Evolutionary conservation across 768 basidiomycete species (phyloP).

Genomic region (Rickenella mellea): DNA sequence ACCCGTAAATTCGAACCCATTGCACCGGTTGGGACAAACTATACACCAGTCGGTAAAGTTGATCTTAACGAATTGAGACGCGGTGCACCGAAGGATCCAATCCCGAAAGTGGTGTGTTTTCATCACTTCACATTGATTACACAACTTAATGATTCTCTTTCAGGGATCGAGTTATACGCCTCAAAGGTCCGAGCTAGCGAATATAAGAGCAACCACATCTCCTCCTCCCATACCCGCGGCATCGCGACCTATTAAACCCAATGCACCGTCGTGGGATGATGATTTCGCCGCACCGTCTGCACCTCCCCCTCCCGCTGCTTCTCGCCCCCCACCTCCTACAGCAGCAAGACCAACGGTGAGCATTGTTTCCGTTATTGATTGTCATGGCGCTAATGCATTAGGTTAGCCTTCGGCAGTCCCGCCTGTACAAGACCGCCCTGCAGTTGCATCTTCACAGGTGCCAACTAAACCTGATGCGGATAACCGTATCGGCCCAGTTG

Average conservation of each 20-base stretch:
- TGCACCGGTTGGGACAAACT: constrained; percentile 68
- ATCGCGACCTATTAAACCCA: constrained; percentile 35
- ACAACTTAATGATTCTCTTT: constrained; percentile 7
- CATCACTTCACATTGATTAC: background rate
- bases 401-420: background rate
- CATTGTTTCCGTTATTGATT: background rate
- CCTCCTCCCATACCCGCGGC: constrained; percentile 29
- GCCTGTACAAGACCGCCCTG: constrained; percentile 17
- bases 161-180: constrained; percentile 16
- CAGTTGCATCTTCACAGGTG: constrained; percentile 34
- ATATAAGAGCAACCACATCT: constrained; percentile 8
- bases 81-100: constrained; percentile 12
- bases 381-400: background rate
- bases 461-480: constrained; percentile 67
- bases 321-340: constrained; percentile 35
- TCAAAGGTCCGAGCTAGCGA: too few relatives aligned
- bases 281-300: constrained; percentile 25
- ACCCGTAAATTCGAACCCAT: constrained; percentile 70
- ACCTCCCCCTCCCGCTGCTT: constrained; percentile 33
- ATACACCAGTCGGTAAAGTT: constrained; percentile 65
- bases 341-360: constrained; percentile 29
- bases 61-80: constrained; percentile 37
- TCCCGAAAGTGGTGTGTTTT: constrained; percentile 9
- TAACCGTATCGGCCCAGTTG: constrained; percentile 75
- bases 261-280: constrained; percentile 55